These are phyloP conservation scores for Gracilaria gracilis DNA, from an alignment of 23 red algal species.

Conservation along the genomic window DNA sequence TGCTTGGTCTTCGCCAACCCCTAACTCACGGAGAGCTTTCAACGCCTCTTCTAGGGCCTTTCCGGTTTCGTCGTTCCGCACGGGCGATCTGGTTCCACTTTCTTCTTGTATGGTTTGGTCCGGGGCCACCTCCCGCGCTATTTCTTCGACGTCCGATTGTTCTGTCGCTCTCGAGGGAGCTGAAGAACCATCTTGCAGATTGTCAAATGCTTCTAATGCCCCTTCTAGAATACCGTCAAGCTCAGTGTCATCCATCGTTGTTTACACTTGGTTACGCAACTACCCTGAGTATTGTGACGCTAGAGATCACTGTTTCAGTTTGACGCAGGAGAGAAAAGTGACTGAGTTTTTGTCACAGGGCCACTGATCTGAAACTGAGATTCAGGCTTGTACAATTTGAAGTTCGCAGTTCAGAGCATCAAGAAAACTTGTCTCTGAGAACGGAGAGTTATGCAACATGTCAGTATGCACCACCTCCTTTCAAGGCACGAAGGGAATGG, in stretches of 20 bases:
- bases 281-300: not conserved
- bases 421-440: not conserved
- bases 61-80: constrained; percentile 28
- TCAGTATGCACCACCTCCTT: no score
- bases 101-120: constrained; percentile 26
- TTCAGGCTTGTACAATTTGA: not conserved
- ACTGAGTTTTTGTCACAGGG: not conserved
- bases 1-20: constrained; percentile 33
- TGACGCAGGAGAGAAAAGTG: not conserved
- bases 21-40: constrained; percentile 42
- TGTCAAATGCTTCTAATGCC: constrained; percentile 61
- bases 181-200: not conserved
- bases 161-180: constrained; percentile 8
- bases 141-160: constrained; percentile 9
- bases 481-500: no score
- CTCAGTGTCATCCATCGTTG: constrained; percentile 27
- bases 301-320: not conserved
- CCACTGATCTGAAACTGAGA: not conserved
- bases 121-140: not conserved
- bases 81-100: constrained; percentile 25
- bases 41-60: constrained; percentile 56
- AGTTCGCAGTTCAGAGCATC: not conserved
- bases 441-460: not conserved
- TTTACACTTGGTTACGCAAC: not conserved
- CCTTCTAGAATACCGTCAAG: constrained; percentile 64